Evolutionary conservation across 2,329 filamentous ascomycete genomes (phyloP).

Genomic region (Orbilia quercus): DNA sequence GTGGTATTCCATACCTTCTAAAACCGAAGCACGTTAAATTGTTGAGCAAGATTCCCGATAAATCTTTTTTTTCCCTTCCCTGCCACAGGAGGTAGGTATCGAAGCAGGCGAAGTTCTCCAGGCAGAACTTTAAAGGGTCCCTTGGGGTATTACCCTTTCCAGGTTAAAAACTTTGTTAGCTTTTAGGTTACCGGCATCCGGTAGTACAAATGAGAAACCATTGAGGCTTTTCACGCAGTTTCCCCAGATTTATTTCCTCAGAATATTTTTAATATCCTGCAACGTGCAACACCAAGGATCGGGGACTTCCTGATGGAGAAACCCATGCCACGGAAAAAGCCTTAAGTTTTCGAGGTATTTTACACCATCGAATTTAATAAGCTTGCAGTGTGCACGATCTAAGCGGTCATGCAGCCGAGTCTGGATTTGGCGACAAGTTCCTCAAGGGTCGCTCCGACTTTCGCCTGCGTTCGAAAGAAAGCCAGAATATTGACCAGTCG

Average conservation of each 20-base stretch:
- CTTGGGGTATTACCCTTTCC: constrained; percentile 45
- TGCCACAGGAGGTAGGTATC: background rate
- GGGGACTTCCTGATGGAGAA: constrained; percentile 45
- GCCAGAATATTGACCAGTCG: constrained; percentile 40
- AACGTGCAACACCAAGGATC: no score
- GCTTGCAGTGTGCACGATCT: constrained; percentile 17
- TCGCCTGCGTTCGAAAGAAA: constrained; percentile 32
- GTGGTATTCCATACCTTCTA: constrained; percentile 23
- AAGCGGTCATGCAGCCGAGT: constrained; percentile 32
- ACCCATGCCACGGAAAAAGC: constrained; percentile 13
- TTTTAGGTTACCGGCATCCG: constrained; percentile 34
- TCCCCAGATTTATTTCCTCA: constrained; percentile 24
- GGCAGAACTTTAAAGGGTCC: constrained; percentile 38
- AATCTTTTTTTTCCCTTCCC: background rate
- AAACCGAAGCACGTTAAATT: constrained; percentile 19
- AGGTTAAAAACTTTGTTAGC: constrained; percentile 24
- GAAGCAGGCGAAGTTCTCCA: constrained; percentile 23
- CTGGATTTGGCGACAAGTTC: constrained; percentile 51
- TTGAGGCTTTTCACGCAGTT: constrained; percentile 28
- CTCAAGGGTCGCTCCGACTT: constrained; percentile 42
- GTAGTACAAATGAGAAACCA: constrained; percentile 40
- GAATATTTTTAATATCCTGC: constrained; percentile 7
- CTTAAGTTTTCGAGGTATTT: constrained; percentile 34
- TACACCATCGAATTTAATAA: constrained; percentile 44
- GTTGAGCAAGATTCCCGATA: constrained; percentile 18